Percentiles rank a stretch among this genome's conserved stretches.
phyloP scores from a whole-genome alignment of 805 yeast genomes.

The Lachancea nothofagi region DNA sequence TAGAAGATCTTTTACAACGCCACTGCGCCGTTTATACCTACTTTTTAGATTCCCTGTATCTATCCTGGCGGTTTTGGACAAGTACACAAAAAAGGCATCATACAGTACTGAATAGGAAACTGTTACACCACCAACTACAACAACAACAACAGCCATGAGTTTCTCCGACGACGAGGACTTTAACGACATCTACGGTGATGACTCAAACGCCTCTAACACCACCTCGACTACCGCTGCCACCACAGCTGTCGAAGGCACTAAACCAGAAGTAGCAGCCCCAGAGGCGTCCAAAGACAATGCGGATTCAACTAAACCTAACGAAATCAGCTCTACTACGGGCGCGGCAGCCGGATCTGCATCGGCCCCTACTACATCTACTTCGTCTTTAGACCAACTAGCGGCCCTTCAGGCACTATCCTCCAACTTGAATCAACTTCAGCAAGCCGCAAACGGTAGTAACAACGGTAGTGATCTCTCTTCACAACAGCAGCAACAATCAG shows the following conservation, averaged over 20 bases:
- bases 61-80: constrained; percentile 7
- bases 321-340: neutral
- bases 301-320: constrained; percentile 3
- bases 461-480: constrained; percentile 4
- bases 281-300: neutral
- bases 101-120: constrained; percentile 6
- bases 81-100: constrained; percentile 8
- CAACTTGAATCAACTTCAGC: constrained; percentile 28
- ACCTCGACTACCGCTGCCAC: constrained; percentile 11
- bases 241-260: constrained; percentile 14
- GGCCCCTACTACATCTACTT: constrained; percentile 11
- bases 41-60: constrained; percentile 9
- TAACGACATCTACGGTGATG: constrained; percentile 74
- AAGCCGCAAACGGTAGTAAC: constrained; percentile 20
- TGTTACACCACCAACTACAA: constrained; percentile 1
- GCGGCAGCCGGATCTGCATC: constrained; percentile 8
- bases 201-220: constrained; percentile 19
- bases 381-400: constrained; percentile 32
- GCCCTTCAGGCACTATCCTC: constrained; percentile 34
- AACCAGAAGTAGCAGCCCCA: constrained; percentile 10
- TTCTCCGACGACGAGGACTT: constrained; percentile 88
- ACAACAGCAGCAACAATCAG: constrained; percentile 6
- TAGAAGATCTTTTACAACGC: no score
- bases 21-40: constrained; percentile 9
- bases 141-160: constrained; percentile 40